Base-by-base conservation (phyloP, 345 rosid genomes). In the Erysimum cheiranthoides region DNA sequence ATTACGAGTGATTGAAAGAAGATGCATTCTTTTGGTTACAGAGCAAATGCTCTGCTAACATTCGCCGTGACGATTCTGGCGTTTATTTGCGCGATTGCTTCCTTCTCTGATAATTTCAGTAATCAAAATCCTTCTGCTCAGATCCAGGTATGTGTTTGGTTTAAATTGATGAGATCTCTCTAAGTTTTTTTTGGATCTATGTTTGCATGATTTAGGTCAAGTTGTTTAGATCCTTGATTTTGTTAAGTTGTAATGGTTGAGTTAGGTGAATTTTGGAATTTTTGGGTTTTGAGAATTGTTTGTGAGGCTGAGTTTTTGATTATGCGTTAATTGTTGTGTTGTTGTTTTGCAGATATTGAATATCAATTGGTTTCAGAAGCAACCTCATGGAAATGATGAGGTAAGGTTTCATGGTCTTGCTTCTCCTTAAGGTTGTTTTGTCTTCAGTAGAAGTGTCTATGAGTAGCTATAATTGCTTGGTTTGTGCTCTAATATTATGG, bases 331-430 rank as follows among this genome's bases (percentile, higher is more conserved):
- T 70, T 57, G 11, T 51, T 57, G 43, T 12, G 25, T 0, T 25
- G 13, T 21, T 78, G 61, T 57, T 76, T 5, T 84, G 78, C 74
- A 93, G 98, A 84, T 93, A 70, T 79, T 88, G 85, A 88, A 90
- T 81, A 82, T 93, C 77, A 93, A 93, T 79, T 88, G 98, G 98
- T 90, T 91, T 60, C 97, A 91, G 83, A 93, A 87, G 87, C 96
- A 91, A 80, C 88, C 89, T 1, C 91, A 87, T 71, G 96, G 97
- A 75, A 90, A 91, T 46, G 98, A 93, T 73, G 98, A 91, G 94
- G 98, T 93, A 43, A 74, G 17, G 31, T 59, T 68, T 60, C 73
- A 38, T 21, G 17, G 36, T 57, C 39, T 50, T 57, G 30, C 39
- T 14, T 17, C 27, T 66, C 36, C 42, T 25, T 3, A 27, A 9